A percentile compares a stretch with the other conserved stretches of the same genome.
Conservation (phyloP, 2,329 filamentous ascomycete genomes). For the Diaporthe ampelina region DNA sequence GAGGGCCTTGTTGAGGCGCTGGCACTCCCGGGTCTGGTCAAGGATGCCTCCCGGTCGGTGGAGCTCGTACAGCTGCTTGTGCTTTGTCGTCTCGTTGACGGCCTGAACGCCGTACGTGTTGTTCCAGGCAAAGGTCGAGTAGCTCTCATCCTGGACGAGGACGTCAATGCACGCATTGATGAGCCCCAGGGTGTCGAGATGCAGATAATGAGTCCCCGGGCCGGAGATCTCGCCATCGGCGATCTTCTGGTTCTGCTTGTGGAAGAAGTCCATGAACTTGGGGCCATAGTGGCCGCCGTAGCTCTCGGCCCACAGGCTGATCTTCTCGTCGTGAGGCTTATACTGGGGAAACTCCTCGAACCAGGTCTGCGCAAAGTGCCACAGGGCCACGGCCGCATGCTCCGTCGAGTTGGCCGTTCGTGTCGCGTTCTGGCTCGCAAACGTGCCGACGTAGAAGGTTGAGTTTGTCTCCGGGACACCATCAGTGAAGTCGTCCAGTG, state of each 20-base stretch:
- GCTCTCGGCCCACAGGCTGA: slow-evolving; percentile 46
- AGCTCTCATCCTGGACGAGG: slow-evolving; percentile 22
- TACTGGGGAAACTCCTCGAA: slow-evolving; percentile 69
- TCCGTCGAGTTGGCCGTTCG: slow-evolving; percentile 61
- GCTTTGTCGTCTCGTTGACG: slow-evolving; percentile 62
- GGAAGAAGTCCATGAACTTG: slow-evolving; percentile 50
- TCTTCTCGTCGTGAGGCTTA: slow-evolving; percentile 56
- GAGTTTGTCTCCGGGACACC: slow-evolving; percentile 38
- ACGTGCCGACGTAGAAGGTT: slow-evolving; percentile 53
- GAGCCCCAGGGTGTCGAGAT: slow-evolving; percentile 41
- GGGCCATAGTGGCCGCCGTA: slow-evolving; percentile 57
- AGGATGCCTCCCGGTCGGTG: slow-evolving; percentile 62
- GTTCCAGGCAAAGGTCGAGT: slow-evolving; percentile 40
- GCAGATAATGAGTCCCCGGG: slow-evolving; percentile 40
- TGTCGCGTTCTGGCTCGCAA: slow-evolving; percentile 60
- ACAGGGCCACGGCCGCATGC: slow-evolving; percentile 65
- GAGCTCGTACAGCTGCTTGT: slow-evolving; percentile 59
- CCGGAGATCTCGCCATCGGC: slow-evolving; percentile 35
- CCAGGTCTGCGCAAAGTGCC: slow-evolving; percentile 70
- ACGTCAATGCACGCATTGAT: slow-evolving; percentile 40
- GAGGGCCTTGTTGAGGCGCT: slow-evolving; percentile 50
- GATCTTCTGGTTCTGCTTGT: slow-evolving; percentile 40
- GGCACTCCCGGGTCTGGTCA: slow-evolving; percentile 64
- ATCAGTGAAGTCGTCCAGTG: slow-evolving; percentile 35
- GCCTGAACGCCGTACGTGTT: slow-evolving; percentile 67